Evolutionary conservation across 164 flowering plant species (phyloP).

Genomic region (Annona squamosa): DNA sequence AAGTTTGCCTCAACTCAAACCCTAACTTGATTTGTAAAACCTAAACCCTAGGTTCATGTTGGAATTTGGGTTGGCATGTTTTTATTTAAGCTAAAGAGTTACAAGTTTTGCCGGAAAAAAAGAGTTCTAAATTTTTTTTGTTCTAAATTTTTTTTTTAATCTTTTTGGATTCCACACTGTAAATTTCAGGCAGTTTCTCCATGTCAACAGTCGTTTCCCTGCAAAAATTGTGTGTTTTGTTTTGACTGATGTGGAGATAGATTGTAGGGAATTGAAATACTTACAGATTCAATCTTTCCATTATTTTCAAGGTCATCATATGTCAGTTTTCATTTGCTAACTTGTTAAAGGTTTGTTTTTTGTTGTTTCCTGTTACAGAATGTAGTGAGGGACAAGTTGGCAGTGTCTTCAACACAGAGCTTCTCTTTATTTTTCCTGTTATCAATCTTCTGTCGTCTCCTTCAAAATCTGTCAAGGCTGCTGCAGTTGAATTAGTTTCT

Average conservation of each 20-base stretch:
- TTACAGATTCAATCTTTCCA: not conserved
- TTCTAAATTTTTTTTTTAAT: too few species aligned
- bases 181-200: not conserved
- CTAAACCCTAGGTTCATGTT: too few species aligned
- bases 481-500: slow-evolving; percentile 54
- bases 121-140: not conserved
- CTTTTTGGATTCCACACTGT: not conserved
- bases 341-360: not conserved
- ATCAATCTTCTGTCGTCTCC: slow-evolving; percentile 75
- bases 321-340: slow-evolving; percentile 1
- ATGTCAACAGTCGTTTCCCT: not conserved
- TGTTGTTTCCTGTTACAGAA: slow-evolving; percentile 33
- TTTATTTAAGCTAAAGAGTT: too few species aligned
- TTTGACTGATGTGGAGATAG: not conserved
- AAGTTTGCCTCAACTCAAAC: too few species aligned
- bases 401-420: slow-evolving; percentile 39
- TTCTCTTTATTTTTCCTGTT: slow-evolving; percentile 60
- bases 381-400: slow-evolving; percentile 15
- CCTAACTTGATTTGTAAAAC: too few species aligned
- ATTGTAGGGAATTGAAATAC: not conserved
- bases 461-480: slow-evolving; percentile 59
- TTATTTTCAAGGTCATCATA: not conserved
- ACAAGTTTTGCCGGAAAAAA: not conserved
- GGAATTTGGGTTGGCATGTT: too few species aligned
- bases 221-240: not conserved